These are phyloP conservation scores for Apiotrichum domesticum DNA, from an alignment of 1,284 basidiomycete genomes.

Conservation along the genomic window DNA sequence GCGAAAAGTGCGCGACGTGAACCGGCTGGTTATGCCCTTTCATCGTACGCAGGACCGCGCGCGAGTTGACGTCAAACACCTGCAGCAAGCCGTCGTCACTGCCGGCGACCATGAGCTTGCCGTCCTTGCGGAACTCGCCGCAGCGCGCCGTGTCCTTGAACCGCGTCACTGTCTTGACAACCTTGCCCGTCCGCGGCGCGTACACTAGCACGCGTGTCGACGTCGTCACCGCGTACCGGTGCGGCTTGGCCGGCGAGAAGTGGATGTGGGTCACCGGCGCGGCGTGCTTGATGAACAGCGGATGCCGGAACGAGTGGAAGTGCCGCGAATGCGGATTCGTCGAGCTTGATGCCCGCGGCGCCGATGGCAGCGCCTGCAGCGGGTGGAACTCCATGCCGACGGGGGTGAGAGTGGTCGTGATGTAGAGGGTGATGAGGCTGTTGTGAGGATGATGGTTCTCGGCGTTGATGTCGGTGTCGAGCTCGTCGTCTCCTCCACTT, in stretches of 20 bases:
- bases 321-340: slow-evolving; percentile 45
- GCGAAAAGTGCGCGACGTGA: slow-evolving; percentile 88
- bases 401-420: neutral
- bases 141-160: slow-evolving; percentile 94
- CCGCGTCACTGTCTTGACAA: slow-evolving; percentile 90
- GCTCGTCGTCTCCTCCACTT: too few species aligned
- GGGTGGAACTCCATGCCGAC: slow-evolving; percentile 44
- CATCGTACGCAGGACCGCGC: slow-evolving; percentile 87
- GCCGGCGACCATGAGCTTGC: slow-evolving; percentile 89
- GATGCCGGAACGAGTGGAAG: slow-evolving; percentile 47
- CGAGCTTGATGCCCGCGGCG: slow-evolving; percentile 36
- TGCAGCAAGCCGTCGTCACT: slow-evolving; percentile 92
- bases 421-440: neutral
- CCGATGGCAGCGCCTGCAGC: slow-evolving; percentile 37
- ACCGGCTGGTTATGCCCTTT: slow-evolving; percentile 92
- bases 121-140: slow-evolving; percentile 81
- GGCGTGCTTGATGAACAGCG: slow-evolving; percentile 73
- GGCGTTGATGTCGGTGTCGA: too few species aligned
- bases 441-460: too few species aligned
- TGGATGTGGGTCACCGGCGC: slow-evolving; percentile 87
- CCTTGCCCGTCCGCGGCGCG: slow-evolving; percentile 87
- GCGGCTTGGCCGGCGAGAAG: slow-evolving; percentile 76
- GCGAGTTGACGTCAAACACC: slow-evolving; percentile 92
- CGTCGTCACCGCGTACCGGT: slow-evolving; percentile 91
- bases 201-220: slow-evolving; percentile 94